Conservation (phyloP, 2,329 filamentous ascomycete species). For the Fusarium floridanum region DNA sequence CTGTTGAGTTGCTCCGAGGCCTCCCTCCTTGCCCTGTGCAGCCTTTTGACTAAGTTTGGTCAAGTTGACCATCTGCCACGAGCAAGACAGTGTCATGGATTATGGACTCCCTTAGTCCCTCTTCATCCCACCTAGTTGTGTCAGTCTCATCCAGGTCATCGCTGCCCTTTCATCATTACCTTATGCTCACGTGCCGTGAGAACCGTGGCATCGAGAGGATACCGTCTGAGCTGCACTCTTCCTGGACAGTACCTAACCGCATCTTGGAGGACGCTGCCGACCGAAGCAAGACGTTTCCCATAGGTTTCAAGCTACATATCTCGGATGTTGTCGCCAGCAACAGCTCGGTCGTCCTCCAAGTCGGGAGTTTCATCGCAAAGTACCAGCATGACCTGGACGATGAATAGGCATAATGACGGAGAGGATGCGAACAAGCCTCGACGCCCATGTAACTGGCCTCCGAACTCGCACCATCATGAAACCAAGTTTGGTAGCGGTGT, state of each 20-base stretch:
- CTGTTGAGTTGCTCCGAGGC: too few relatives aligned
- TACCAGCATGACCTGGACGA: not conserved
- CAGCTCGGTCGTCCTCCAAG: not conserved
- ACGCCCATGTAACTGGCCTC: not conserved
- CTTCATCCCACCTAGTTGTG: not conserved
- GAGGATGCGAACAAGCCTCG: not conserved
- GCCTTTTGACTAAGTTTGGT: not conserved
- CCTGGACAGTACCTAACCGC: not conserved
- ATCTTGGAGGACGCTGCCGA: too few relatives aligned
- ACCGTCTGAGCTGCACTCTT: not conserved
- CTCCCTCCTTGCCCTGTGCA: too few relatives aligned
- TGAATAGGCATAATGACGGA: not conserved
- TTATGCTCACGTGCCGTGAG: not conserved
- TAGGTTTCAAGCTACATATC: too few relatives aligned
- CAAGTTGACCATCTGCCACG: not conserved
- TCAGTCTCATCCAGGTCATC: not conserved
- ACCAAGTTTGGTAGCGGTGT: not conserved
- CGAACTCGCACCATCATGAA: not conserved
- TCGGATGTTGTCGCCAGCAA: too few relatives aligned
- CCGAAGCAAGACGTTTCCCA: too few relatives aligned
- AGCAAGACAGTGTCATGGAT: constrained; percentile 1
- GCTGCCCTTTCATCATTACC: not conserved
- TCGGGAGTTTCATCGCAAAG: constrained; percentile 2
- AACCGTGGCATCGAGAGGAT: not conserved
- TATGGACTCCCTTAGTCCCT: not conserved